Percentiles rank a stretch among this genome's conserved stretches.
Conservation (phyloP, 441 rosid genomes). For the Adansonia madagascariensis region DNA sequence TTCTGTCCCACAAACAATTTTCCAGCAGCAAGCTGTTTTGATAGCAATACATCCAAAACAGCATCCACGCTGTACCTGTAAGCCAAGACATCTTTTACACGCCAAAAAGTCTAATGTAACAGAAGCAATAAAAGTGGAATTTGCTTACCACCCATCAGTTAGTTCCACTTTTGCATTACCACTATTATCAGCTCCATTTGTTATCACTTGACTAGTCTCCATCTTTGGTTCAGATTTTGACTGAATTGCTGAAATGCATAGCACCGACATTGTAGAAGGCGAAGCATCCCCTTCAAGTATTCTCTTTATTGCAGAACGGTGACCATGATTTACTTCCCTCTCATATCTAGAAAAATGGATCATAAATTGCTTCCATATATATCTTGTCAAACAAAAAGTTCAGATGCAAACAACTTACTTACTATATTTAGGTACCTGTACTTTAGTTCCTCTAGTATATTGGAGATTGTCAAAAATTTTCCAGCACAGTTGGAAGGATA, state of each 20-base stretch:
- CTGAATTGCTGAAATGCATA: constrained; percentile 73
- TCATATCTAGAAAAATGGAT: constrained; percentile 66
- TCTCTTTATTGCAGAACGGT: constrained; percentile 86
- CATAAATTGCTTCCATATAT: constrained; percentile 27
- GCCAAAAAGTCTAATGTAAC: constrained; percentile 23
- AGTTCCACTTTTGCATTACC: constrained; percentile 67
- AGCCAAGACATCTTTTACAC: constrained; percentile 27
- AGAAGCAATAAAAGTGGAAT: constrained; percentile 19
- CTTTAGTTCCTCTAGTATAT: constrained; percentile 81
- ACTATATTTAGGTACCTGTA: constrained; percentile 56
- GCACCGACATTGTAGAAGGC: constrained; percentile 73
- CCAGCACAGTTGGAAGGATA: constrained; percentile 50
- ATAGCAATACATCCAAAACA: constrained; percentile 64
- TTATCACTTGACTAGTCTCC: constrained; percentile 38
- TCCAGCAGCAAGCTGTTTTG: constrained; percentile 68
- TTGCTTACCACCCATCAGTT: constrained; percentile 73
- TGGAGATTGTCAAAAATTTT: constrained; percentile 66
- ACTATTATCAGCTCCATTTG: constrained; percentile 44
- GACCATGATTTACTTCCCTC: constrained; percentile 91
- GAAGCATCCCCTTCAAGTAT: constrained; percentile 85
- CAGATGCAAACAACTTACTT: constrained; percentile 14
- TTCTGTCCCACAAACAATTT: constrained; percentile 91
- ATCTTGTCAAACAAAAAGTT: constrained; percentile 25
- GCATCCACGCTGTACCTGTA: constrained; percentile 84
- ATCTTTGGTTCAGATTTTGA: constrained; percentile 35